Percentiles rank a stretch among this genome's conserved stretches.
These are phyloP conservation scores for Nectriaceae sp. DNA, from an alignment of 2,329 filamentous ascomycete genomes.

Conservation along the genomic window DNA sequence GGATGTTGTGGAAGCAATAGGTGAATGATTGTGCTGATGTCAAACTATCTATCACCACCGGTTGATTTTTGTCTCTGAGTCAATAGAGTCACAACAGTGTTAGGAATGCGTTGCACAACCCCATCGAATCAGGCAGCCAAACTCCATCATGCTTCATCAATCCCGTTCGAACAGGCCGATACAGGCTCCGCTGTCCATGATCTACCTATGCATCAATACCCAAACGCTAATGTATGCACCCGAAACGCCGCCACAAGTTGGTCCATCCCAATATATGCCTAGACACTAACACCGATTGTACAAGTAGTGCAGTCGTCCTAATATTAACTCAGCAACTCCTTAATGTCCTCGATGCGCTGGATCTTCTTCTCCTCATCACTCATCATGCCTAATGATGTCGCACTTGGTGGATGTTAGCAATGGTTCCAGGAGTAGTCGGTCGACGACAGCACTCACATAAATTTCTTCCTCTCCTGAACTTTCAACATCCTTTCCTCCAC, in stretches of 20 bases:
- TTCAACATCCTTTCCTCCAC: slow-evolving; percentile 95
- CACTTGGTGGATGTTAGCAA: slow-evolving; percentile 53
- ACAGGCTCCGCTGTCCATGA: neutral
- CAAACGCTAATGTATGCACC: neutral
- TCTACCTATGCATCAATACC: neutral
- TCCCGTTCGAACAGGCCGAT: too few species aligned
- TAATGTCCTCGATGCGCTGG: slow-evolving; percentile 91
- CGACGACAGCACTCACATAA: slow-evolving; percentile 66
- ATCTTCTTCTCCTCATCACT: slow-evolving; percentile 89
- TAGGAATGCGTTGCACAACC: neutral
- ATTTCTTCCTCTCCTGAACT: slow-evolving; percentile 95
- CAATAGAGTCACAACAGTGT: neutral
- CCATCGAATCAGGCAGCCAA: neutral
- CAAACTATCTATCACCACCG: too few species aligned
- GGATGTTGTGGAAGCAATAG: too few species aligned
- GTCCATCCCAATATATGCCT: too few species aligned
- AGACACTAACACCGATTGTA: too few species aligned
- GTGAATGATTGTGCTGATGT: too few species aligned
- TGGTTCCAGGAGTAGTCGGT: neutral
- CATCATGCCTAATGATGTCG: slow-evolving; percentile 94
- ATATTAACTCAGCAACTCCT: slow-evolving; percentile 74
- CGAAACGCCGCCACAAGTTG: too few species aligned
- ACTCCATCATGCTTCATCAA: too few species aligned
- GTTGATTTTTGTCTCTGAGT: neutral
- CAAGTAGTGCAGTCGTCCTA: neutral